phyloP scores from a whole-genome alignment of 2,329 filamentous ascomycete species.

The Aaosphaeria arxii region DNA sequence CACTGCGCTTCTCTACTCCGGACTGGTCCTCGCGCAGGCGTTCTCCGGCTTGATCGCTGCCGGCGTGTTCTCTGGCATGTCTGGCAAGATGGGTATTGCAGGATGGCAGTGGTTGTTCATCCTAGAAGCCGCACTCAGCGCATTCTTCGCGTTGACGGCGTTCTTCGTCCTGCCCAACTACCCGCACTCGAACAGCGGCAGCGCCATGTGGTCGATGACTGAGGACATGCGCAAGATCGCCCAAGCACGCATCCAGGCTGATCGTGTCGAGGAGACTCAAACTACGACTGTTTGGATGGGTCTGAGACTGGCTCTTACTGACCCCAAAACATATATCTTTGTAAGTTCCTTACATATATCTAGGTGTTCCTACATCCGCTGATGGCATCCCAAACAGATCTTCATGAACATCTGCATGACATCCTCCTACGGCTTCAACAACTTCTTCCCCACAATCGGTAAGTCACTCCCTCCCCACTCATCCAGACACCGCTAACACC shows the following conservation, averaged over 20 bases:
- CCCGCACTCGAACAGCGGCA: neutral
- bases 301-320: neutral
- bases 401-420: neutral
- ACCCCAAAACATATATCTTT: neutral
- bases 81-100: neutral
- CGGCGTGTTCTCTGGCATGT: neutral
- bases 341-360: neutral
- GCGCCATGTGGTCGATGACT: neutral
- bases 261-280: neutral
- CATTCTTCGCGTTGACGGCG: neutral
- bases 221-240: neutral
- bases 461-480: neutral
- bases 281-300: neutral
- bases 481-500: too few relatives aligned
- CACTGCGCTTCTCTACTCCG: neutral
- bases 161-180: neutral
- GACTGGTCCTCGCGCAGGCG: neutral
- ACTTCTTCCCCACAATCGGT: constrained; percentile 6
- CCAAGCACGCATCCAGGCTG: neutral
- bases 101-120: constrained; percentile 1
- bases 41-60: constrained; percentile 1
- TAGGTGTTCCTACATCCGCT: neutral
- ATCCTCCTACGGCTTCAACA: constrained; percentile 8
- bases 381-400: neutral
- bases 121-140: neutral